Evolutionary conservation across 2,329 filamentous ascomycete genomes (phyloP).

Genomic region (Pseudogymnoascus destructans): DNA sequence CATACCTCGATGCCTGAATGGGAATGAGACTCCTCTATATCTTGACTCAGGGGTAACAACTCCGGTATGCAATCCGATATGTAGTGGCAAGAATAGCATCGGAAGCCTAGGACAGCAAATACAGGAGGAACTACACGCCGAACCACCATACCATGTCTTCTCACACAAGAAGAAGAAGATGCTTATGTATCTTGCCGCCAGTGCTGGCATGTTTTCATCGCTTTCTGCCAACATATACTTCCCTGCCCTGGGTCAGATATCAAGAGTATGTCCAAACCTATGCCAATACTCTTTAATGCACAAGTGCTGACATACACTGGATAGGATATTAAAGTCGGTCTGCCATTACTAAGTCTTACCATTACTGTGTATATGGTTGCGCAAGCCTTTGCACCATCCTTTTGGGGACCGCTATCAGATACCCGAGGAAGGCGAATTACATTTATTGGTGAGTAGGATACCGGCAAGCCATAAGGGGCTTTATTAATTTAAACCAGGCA

Average conservation of each 20-base stretch:
- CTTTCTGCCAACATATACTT: constrained; percentile 40
- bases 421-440: constrained; percentile 30
- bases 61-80: neutral
- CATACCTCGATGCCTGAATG: neutral
- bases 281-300: neutral
- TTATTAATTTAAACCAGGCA: constrained; percentile 21
- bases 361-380: constrained; percentile 37
- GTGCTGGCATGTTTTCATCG: constrained; percentile 40
- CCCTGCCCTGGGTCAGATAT: constrained; percentile 31
- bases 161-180: constrained; percentile 30
- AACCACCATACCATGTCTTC: constrained; percentile 28
- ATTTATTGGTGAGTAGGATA: constrained; percentile 15
- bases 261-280: constrained; percentile 21
- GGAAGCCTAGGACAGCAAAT: neutral
- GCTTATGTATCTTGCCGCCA: constrained; percentile 36
- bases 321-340: constrained; percentile 24
- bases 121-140: constrained; percentile 14
- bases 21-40: neutral
- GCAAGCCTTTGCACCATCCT: constrained; percentile 35
- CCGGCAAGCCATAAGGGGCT: neutral
- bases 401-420: constrained; percentile 38
- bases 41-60: neutral
- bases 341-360: constrained; percentile 28
- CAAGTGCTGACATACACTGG: neutral
- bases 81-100: neutral